Conservation (phyloP, 306 rosid species). For the Vigna nakashimae region DNA sequence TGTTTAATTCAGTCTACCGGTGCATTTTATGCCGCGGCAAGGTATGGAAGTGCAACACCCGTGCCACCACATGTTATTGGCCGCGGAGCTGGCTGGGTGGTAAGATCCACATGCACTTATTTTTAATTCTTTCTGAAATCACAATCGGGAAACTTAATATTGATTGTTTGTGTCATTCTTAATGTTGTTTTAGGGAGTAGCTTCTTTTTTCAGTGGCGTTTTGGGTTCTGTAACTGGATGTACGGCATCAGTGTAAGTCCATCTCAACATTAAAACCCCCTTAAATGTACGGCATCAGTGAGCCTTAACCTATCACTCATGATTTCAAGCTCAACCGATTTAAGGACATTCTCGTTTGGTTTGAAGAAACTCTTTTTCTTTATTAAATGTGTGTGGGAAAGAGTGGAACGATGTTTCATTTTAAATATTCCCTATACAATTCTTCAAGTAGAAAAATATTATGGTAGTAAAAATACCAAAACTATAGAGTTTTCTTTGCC, state of each 20-base stretch:
- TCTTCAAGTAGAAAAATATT: no score
- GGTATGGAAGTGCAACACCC: constrained; percentile 86
- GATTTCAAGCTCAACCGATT: background rate
- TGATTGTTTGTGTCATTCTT: background rate
- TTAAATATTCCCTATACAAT: no score
- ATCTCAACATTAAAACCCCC: background rate
- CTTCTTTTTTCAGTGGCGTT: constrained; percentile 69
- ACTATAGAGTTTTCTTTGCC: no score
- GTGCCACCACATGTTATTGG: constrained; percentile 82
- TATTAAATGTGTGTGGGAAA: background rate
- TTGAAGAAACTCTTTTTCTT: background rate
- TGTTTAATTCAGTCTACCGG: constrained; percentile 72
- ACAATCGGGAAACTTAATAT: background rate
- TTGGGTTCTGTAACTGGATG: constrained; percentile 74
- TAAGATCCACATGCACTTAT: constrained; percentile 37
- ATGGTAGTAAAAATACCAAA: no score
- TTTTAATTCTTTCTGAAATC: constrained; percentile 15
- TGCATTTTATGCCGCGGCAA: constrained; percentile 75
- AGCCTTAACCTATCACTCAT: background rate
- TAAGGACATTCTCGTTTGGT: background rate
- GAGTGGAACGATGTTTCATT: no score
- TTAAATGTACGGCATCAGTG: background rate
- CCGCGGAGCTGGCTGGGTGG: constrained; percentile 90
- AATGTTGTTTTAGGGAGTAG: constrained; percentile 65
- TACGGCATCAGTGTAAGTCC: constrained; percentile 74